Evolutionary conservation across 2,329 filamentous ascomycete genomes (phyloP).

Genomic region (Iodosphaeria phyllophila): DNA sequence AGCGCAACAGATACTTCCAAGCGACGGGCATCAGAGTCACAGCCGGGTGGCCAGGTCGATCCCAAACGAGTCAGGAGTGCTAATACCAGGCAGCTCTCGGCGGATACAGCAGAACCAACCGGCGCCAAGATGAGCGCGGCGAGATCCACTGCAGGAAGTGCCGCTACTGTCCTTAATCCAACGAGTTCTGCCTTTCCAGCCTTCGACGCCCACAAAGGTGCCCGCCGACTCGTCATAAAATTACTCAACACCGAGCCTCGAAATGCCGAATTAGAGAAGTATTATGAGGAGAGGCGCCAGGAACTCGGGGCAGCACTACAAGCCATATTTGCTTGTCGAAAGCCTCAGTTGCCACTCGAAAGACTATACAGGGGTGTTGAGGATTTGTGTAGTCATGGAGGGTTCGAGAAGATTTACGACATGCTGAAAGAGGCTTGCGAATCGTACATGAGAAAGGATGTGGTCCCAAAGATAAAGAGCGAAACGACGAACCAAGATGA

Average conservation of each 20-base stretch:
- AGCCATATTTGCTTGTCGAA: conserved; percentile 49
- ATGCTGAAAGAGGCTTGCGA: conserved; percentile 49
- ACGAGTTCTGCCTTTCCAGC: no score
- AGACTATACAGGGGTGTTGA: conserved; percentile 81
- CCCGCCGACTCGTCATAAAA: conserved; percentile 83
- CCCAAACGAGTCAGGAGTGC: no score
- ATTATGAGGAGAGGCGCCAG: conserved; percentile 57
- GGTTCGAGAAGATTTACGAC: conserved; percentile 47
- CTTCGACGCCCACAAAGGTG: conserved; percentile 58
- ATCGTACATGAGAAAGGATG: conserved; percentile 40
- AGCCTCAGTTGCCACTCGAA: conserved; percentile 59
- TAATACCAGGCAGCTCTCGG: no score
- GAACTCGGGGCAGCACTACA: conserved; percentile 58
- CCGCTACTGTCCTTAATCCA: no score
- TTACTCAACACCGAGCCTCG: conserved; percentile 53
- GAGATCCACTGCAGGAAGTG: no score
- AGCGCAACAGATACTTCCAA: no score
- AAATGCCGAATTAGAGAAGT: conserved; percentile 47
- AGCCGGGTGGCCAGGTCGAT: no score
- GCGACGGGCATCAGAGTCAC: no score
- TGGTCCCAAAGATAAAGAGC: conserved; percentile 36
- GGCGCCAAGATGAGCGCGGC: no score
- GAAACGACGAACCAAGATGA: conserved; percentile 31
- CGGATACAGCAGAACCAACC: no score
- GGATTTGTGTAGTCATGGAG: conserved; percentile 68